phyloP scores from a whole-genome alignment of 2,329 filamentous ascomycete species.

The Pseudogymnoascus verrucosus region DNA sequence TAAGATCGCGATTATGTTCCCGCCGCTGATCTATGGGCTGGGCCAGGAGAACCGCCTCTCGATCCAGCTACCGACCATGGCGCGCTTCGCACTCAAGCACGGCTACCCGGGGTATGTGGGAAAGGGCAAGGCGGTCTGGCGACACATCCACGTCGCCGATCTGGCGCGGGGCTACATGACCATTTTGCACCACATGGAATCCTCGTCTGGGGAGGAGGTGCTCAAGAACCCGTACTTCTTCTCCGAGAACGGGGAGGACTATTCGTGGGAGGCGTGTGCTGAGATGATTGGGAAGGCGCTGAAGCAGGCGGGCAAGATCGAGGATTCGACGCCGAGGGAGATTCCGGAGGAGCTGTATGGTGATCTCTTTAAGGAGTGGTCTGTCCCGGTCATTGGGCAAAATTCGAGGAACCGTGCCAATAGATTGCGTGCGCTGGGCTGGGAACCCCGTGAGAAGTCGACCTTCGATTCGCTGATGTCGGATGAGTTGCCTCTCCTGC shows the following conservation, averaged over 20 bases:
- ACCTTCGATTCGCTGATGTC: constrained; percentile 31
- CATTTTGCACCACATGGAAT: constrained; percentile 39
- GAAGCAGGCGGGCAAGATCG: constrained; percentile 31
- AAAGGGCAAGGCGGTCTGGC: constrained; percentile 34
- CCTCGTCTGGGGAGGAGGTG: constrained; percentile 23
- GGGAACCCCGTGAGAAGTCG: constrained; percentile 37
- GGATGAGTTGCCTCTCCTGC: constrained; percentile 35
- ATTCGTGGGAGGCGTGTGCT: constrained; percentile 35
- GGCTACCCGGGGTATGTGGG: constrained; percentile 34
- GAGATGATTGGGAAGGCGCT: constrained; percentile 31
- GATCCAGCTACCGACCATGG: constrained; percentile 40
- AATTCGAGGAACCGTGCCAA: constrained; percentile 37
- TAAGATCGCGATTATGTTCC: constrained; percentile 41
- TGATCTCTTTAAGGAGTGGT: constrained; percentile 34
- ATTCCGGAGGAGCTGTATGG: constrained; percentile 31
- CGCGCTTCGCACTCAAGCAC: constrained; percentile 33
- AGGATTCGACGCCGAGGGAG: constrained; percentile 29
- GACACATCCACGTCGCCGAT: constrained; percentile 40
- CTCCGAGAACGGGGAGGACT: constrained; percentile 37
- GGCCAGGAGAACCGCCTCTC: constrained; percentile 34
- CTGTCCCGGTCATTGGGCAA: constrained; percentile 31
- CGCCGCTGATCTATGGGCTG: constrained; percentile 40
- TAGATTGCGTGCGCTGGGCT: constrained; percentile 37
- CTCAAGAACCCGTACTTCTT: constrained; percentile 42
- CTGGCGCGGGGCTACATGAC: constrained; percentile 38